phyloP scores from a whole-genome alignment of 2,329 filamentous ascomycete genomes.

The Didymella lethalis region DNA sequence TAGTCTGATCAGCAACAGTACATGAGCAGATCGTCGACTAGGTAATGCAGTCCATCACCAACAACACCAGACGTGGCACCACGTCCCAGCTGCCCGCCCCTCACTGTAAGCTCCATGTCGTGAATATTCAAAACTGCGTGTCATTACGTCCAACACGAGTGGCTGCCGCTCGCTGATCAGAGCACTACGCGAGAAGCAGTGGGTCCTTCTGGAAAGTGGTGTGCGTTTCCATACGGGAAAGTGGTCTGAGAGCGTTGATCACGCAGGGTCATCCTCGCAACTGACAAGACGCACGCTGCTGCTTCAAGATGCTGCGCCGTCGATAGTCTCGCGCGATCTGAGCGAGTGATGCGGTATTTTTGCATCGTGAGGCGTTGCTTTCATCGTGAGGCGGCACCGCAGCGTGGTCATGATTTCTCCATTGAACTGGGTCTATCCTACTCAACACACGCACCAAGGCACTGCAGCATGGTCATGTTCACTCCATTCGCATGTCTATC shows the following conservation, averaged over 20 bases:
- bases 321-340: constrained; percentile 3
- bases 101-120: too few relatives aligned
- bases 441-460: too few relatives aligned
- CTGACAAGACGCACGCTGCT: neutral
- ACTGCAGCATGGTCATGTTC: too few relatives aligned
- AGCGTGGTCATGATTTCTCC: too few relatives aligned
- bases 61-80: constrained; percentile 1
- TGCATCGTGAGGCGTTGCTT: constrained; percentile 6
- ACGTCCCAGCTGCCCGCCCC: neutral
- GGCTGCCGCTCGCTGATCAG: constrained; percentile 1
- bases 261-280: constrained; percentile 2
- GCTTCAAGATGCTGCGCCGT: constrained; percentile 10
- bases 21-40: neutral
- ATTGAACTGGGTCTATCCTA: too few relatives aligned
- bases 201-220: constrained; percentile 9
- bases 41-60: too few relatives aligned
- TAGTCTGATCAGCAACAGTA: too few relatives aligned
- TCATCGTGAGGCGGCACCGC: neutral
- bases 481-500: too few relatives aligned
- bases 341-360: neutral
- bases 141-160: neutral
- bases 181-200: constrained; percentile 12
- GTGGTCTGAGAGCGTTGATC: constrained; percentile 2
- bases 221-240: neutral
- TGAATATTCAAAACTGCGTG: neutral